phyloP scores from a whole-genome alignment of 257 asterid species.

The Primulina huaijiensis region DNA sequence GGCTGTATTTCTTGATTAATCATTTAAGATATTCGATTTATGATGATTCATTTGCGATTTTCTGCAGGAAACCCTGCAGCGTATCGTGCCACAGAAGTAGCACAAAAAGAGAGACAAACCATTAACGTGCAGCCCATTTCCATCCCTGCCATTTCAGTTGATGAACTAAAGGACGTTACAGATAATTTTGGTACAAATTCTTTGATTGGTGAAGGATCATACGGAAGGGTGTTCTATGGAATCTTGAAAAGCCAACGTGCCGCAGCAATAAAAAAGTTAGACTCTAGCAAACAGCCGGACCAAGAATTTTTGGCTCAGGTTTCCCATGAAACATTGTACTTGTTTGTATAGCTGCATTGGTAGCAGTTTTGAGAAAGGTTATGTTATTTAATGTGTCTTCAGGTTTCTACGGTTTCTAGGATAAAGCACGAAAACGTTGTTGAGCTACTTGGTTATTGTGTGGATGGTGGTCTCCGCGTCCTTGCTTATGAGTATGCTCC shows the following conservation, averaged over 20 bases:
- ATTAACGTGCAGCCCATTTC: conserved; percentile 5
- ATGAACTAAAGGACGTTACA: conserved; percentile 23
- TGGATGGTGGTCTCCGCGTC: conserved; percentile 42
- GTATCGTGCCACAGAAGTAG: conserved; percentile 15
- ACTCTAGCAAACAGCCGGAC: conserved; percentile 25
- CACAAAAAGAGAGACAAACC: conserved; percentile 11
- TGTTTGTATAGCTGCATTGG: background rate
- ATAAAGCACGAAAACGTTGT: conserved; percentile 48
- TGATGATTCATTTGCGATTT: background rate
- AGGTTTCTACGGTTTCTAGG: conserved; percentile 55
- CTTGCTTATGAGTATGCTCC: conserved; percentile 59
- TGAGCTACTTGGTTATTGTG: conserved; percentile 54
- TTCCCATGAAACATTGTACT: background rate
- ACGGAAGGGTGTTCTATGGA: conserved; percentile 26
- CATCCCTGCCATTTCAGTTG: conserved; percentile 25
- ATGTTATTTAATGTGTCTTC: conserved; percentile 14
- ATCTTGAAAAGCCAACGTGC: conserved; percentile 26
- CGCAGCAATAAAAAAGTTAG: conserved; percentile 27
- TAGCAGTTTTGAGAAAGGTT: no score
- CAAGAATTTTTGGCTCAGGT: conserved; percentile 31
- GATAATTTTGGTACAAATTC: conserved; percentile 20
- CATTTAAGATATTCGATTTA: background rate
- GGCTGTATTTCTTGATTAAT: background rate
- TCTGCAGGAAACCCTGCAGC: conserved; percentile 26
- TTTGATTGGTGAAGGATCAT: conserved; percentile 15